phyloP scores from a whole-genome alignment of 345 rosid species.

The Salix brachista region DNA sequence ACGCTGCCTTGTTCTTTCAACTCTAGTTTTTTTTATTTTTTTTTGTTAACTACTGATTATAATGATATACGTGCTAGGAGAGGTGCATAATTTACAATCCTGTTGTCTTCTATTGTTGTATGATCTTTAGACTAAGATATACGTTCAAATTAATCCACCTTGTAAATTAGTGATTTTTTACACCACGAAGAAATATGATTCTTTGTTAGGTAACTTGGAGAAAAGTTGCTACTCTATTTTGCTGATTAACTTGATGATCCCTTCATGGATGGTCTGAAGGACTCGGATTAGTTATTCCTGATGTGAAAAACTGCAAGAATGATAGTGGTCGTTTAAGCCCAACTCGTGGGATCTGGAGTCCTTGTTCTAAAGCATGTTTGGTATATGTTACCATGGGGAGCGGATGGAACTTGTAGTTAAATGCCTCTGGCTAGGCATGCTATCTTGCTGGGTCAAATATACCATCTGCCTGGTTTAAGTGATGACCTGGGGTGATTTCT shows the following conservation, averaged over 20 bases:
- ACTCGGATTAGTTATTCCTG: neutral
- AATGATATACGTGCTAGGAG: neutral
- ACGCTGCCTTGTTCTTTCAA: constrained; percentile 54
- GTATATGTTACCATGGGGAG: neutral
- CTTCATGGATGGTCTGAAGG: neutral
- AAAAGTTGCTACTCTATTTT: neutral
- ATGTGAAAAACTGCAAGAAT: too few relatives aligned
- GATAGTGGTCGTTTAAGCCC: neutral
- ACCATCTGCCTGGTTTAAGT: neutral
- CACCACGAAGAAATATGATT: neutral
- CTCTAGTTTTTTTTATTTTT: neutral
- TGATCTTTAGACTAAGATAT: neutral
- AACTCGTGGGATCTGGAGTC: neutral
- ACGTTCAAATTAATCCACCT: neutral
- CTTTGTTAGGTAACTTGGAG: neutral
- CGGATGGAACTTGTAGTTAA: neutral
- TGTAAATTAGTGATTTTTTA: neutral
- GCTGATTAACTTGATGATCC: neutral
- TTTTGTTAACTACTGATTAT: neutral
- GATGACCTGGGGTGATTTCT: neutral
- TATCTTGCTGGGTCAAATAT: neutral
- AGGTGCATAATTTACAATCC: neutral
- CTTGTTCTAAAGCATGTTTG: neutral
- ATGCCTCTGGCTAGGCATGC: neutral
- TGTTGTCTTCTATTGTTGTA: constrained; percentile 11